Evolutionary conservation across 352 stramenopile genomes (phyloP).

Genomic region (Phytopythium cucurbitacearum): DNA sequence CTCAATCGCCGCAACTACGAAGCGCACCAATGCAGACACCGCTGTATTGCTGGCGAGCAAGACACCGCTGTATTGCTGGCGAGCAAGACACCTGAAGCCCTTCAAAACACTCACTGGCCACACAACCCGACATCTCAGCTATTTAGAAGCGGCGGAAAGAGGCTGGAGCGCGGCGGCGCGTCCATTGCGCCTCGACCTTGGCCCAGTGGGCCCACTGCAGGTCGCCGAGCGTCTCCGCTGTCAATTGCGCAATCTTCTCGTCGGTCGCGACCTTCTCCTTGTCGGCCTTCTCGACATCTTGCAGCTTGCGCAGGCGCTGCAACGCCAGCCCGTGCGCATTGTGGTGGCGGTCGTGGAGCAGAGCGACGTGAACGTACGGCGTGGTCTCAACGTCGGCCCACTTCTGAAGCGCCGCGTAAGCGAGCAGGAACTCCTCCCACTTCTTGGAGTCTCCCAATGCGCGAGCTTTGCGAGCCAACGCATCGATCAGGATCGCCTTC

Average conservation of each 20-base stretch:
- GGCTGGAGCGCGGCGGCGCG: conserved; percentile 40
- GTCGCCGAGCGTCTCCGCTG: conserved; percentile 24
- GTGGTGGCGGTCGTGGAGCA: conserved; percentile 60
- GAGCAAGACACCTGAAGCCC: no score
- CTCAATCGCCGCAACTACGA: no score
- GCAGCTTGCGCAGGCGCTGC: conserved; percentile 70
- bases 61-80: no score
- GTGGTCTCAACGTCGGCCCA: conserved; percentile 67
- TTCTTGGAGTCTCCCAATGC: conserved; percentile 54
- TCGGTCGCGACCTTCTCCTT: conserved; percentile 63
- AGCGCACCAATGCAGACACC: no score
- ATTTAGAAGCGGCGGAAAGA: conserved; percentile 64
- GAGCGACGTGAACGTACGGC: conserved; percentile 47
- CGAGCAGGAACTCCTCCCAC: conserved; percentile 49
- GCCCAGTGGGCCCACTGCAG: conserved; percentile 65
- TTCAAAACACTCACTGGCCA: no score
- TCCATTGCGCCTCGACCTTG: conserved; percentile 49
- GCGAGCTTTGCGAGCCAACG: conserved; percentile 63
- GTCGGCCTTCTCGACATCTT: conserved; percentile 50
- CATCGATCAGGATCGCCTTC: conserved; percentile 64
- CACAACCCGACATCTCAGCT: no score
- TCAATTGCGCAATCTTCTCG: conserved; percentile 48
- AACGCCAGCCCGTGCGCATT: conserved; percentile 39
- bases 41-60: no score
- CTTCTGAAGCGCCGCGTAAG: conserved; percentile 59